Evolutionary conservation across 1,139 yeast species (phyloP), one percentile per base, ranked within the genome.

Genomic region (Candida tetrigidarum): DNA sequence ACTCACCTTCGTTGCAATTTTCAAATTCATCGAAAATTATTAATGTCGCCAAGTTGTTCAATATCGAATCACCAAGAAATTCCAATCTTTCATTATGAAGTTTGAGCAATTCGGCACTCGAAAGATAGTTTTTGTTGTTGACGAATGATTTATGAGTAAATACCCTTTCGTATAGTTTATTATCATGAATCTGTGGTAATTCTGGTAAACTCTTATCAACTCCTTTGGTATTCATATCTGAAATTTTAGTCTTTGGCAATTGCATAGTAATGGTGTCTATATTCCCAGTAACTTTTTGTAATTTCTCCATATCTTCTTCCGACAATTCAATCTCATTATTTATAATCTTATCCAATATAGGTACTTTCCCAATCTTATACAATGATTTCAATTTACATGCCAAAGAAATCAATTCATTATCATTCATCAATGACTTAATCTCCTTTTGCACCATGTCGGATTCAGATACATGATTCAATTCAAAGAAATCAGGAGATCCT

Each of bases 51-150:
- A 86, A 71, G 49, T 80, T 80, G 58, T 91, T 89, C 51, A 93
- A 70, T 15, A 91, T 81, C 0, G 98, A 84, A 66, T 95, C 99
- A 16, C 99, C 99, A 36, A 91, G 68, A 60, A 91, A 95, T 66
- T 95, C 99, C 32, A 93, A 72, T 43, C 99, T 76, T 69, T 95
- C 99, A 63, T 93, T 91, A 58, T 91, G 93, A 2, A 83, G 68
- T 39, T 76, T 71, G 20, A 86, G 70, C 45, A 80, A 71, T 51
- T 86, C 93, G 2, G 71, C 65, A 42, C 76, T 79, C 9, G 80
- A 70, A 42, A 86, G 63, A 55, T 81, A 81, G 7, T 80, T 64
- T 52, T 82, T 79, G 50, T 80, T 80, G 50, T 82, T 81, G 22
- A 85, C 78, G 5, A 81, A 72, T 0, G 97, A 91, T 52, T 83